Evolutionary conservation across 352 stramenopile species (phyloP).

Genomic region (Globisporangium sylvaticum): DNA sequence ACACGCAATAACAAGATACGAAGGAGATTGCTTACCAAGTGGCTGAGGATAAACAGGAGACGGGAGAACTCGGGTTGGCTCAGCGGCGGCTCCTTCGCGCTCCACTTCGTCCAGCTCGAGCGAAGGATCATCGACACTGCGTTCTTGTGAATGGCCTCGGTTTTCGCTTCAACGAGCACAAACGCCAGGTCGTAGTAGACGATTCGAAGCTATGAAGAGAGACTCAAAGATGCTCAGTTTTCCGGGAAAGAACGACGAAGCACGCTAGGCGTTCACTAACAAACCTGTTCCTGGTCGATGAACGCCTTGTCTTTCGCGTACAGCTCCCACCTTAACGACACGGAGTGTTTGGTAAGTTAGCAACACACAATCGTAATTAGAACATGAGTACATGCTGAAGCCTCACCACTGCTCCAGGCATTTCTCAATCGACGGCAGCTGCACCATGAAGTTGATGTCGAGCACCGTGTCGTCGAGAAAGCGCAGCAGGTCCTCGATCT

Average conservation of each 20-base stretch:
- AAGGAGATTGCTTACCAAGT: slow-evolving; percentile 36
- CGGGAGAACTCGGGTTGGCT: slow-evolving; percentile 55
- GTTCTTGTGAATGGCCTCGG: slow-evolving; percentile 75
- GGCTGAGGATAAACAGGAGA: slow-evolving; percentile 65
- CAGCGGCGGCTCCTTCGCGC: slow-evolving; percentile 45
- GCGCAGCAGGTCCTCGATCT: slow-evolving; percentile 56
- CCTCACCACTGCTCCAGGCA: slow-evolving; percentile 64
- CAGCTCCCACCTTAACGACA: slow-evolving; percentile 33
- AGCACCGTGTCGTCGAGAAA: slow-evolving; percentile 72
- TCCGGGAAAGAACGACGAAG: background rate
- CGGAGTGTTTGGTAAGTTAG: background rate
- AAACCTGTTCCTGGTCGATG: slow-evolving; percentile 53
- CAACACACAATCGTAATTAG: background rate
- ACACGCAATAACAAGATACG: background rate
- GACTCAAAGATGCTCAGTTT: background rate
- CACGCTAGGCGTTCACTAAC: background rate
- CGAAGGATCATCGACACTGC: slow-evolving; percentile 75
- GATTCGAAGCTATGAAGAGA: slow-evolving; percentile 36
- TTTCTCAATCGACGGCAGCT: slow-evolving; percentile 79
- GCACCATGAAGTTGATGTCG: slow-evolving; percentile 83
- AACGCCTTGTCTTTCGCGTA: slow-evolving; percentile 37
- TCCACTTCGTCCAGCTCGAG: slow-evolving; percentile 68
- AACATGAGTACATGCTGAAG: background rate
- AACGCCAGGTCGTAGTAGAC: slow-evolving; percentile 73
- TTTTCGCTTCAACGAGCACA: slow-evolving; percentile 73